These are phyloP conservation scores for Macrotyloma uniflorum DNA, from an alignment of 306 rosid species.

Conservation along the genomic window DNA sequence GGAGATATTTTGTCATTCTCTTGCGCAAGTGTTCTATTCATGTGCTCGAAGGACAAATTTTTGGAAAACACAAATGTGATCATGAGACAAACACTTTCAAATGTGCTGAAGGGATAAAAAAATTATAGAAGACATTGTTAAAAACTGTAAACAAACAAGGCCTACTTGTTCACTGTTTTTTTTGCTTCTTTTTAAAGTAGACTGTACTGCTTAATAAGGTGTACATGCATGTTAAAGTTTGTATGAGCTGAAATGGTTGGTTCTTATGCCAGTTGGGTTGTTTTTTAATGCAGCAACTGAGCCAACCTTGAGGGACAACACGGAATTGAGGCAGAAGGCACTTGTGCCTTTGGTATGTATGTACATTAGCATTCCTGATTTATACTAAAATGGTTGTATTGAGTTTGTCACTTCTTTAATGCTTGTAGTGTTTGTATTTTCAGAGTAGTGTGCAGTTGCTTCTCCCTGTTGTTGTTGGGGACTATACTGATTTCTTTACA, in stretches of 20 bases:
- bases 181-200: not conserved
- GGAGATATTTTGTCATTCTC: not conserved
- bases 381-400: conserved; percentile 10
- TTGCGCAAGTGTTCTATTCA: not conserved
- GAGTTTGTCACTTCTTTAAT: conserved; percentile 20
- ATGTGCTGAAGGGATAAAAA: not conserved
- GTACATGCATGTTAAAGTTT: conserved; percentile 26
- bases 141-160: not conserved
- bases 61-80: not conserved
- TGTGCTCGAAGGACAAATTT: not conserved
- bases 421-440: conserved; percentile 32
- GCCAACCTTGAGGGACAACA: conserved; percentile 79
- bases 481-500: conserved; percentile 90
- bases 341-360: conserved; percentile 78
- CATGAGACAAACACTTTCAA: not conserved
- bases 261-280: conserved; percentile 7
- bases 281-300: conserved; percentile 65
- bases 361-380: conserved; percentile 12
- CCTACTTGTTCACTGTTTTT: not conserved
- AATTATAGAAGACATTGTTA: not conserved
- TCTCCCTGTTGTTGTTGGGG: conserved; percentile 83
- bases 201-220: not conserved
- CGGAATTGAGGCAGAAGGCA: conserved; percentile 66
- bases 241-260: conserved; percentile 24
- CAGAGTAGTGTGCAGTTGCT: conserved; percentile 77